A percentile compares a stretch with the other conserved stretches of the same genome.
These are phyloP conservation scores for Aleurites moluccanus DNA, from an alignment of 441 rosid genomes.

Conservation along the genomic window DNA sequence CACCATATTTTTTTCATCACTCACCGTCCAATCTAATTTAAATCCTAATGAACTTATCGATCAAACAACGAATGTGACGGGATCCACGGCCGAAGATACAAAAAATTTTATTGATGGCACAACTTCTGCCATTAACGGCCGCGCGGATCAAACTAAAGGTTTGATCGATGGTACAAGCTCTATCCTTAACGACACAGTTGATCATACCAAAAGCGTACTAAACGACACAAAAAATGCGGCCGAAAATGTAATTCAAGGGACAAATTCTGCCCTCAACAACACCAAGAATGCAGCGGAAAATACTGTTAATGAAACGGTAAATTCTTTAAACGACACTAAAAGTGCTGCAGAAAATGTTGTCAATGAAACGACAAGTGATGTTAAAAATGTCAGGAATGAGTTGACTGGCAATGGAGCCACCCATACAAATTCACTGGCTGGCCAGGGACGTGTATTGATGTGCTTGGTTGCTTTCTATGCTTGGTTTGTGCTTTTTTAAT, in stretches of 20 bases:
- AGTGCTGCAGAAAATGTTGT: background rate
- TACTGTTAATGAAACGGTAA: background rate
- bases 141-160: no score
- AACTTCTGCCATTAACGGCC: background rate
- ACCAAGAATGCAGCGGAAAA: conserved; percentile 11
- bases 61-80: background rate
- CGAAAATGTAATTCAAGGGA: background rate
- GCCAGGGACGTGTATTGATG: no score
- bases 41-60: background rate
- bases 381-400: background rate
- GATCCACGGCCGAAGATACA: background rate
- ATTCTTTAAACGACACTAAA: no score
- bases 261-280: conserved; percentile 6
- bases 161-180: no score
- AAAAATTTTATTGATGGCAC: background rate
- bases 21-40: background rate
- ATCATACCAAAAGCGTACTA: background rate
- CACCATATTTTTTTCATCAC: background rate
- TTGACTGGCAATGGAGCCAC: no score
- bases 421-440: background rate
- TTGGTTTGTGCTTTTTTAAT: background rate
- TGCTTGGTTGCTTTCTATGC: background rate
- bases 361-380: background rate
- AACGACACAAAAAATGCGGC: background rate
- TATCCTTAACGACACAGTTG: background rate